Conservation (phyloP, 805 yeast genomes). For the Candida loeiensis region DNA sequence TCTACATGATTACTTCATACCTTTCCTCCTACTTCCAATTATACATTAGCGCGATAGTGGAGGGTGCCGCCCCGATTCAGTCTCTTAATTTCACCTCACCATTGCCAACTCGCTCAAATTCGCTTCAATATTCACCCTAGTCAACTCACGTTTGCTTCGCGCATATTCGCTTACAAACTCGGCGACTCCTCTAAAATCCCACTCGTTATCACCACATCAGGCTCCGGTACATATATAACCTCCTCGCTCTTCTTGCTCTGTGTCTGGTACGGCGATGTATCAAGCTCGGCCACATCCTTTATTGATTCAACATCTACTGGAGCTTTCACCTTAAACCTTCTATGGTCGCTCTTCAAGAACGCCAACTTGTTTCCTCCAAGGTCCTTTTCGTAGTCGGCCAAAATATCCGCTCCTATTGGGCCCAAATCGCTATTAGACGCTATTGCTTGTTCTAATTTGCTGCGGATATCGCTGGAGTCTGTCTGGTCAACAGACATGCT, state of each 20-base stretch:
- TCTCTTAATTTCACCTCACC: too few species aligned
- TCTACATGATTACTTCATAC: too few species aligned
- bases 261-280: conserved; percentile 9
- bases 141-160: background rate
- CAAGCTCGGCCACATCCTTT: conserved; percentile 23
- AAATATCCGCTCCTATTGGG: conserved; percentile 12
- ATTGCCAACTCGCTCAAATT: too few species aligned
- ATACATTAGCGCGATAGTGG: too few species aligned
- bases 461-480: conserved; percentile 1
- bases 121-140: background rate
- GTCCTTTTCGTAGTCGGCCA: conserved; percentile 16
- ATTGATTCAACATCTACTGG: conserved; percentile 18
- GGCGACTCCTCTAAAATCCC: background rate
- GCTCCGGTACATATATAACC: background rate
- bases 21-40: too few species aligned
- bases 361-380: conserved; percentile 15
- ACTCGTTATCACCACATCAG: background rate
- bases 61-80: too few species aligned
- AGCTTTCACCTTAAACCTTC: conserved; percentile 6
- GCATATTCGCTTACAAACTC: background rate
- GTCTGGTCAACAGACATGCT: background rate
- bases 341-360: conserved; percentile 15
- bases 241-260: conserved; percentile 10
- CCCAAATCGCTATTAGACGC: conserved; percentile 1
- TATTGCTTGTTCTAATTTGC: conserved; percentile 5